phyloP scores from a whole-genome alignment of 768 basidiomycete species.

The Podaxis pistillaris region DNA sequence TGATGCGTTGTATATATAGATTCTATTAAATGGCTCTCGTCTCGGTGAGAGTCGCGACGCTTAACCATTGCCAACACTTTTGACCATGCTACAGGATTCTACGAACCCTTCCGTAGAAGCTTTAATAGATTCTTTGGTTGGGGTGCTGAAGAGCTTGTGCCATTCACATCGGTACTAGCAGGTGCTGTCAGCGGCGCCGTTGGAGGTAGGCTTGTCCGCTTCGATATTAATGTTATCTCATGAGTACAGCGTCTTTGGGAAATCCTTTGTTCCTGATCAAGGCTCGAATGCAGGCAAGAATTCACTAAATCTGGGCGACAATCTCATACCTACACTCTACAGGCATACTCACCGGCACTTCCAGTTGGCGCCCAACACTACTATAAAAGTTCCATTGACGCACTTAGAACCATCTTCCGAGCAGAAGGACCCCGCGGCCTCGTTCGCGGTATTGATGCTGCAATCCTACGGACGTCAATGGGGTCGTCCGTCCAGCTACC shows the following conservation, averaged over 20 bases:
- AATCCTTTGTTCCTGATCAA: slow-evolving; percentile 95
- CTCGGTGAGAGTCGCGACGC: slow-evolving; percentile 49
- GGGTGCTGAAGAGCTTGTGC: slow-evolving; percentile 61
- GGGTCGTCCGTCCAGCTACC: slow-evolving; percentile 96
- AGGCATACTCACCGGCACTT: slow-evolving; percentile 93
- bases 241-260: slow-evolving; percentile 61
- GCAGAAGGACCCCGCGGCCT: slow-evolving; percentile 80
- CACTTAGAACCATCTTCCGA: slow-evolving; percentile 73
- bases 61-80: not conserved
- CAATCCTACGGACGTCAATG: slow-evolving; percentile 91
- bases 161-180: slow-evolving; percentile 76
- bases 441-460: slow-evolving; percentile 89
- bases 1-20: slow-evolving; percentile 40
- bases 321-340: not conserved
- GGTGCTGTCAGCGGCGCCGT: slow-evolving; percentile 90
- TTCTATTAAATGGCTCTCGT: slow-evolving; percentile 88
- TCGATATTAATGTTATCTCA: slow-evolving; percentile 5
- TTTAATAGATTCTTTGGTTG: slow-evolving; percentile 72
- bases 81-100: slow-evolving; percentile 64
- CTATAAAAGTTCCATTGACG: slow-evolving; percentile 84
- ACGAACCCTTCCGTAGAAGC: slow-evolving; percentile 81
- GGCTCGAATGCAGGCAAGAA: slow-evolving; percentile 88
- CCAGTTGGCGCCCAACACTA: slow-evolving; percentile 94
- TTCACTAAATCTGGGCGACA: not conserved
- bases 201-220: slow-evolving; percentile 58